Base-by-base conservation (phyloP, 208 protist genomes). In the Trypanosoma melophagium region DNA sequence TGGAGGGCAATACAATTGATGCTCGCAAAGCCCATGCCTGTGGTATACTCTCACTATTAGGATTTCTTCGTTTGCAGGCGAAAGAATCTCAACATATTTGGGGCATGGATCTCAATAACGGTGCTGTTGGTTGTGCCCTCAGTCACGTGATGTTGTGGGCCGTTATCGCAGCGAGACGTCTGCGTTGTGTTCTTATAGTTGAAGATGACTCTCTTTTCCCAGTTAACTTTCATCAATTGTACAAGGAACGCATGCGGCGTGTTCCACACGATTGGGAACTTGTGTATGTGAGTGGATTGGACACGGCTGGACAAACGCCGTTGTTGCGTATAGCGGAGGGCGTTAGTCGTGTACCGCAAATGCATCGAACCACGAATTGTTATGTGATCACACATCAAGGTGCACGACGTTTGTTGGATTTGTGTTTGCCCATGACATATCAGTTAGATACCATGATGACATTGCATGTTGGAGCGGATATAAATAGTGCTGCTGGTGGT, bases 401-500 rank as follows among this genome's bases (percentile, higher is more conserved):
- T 8, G 90, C 90, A 19, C 66, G 79, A 0, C 67, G 49, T 4
- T 74, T 96, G 54, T 80, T 93, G 44, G 60, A 78, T 8, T 41
- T 50, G 0, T 92, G 85, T 69, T 52, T 92, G 2, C 90, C 90
- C 13, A 63, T 96, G 35, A 90, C 82, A 45, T 93, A 88, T 60
- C 90, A 96, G 66, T 40, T 96, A 7, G 90, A 96, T 64, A 96
- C 90, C 5, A 74, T 76, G 60, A 96, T 96, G 90, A 96, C 90
- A 12, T 74, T 87, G 74, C 64, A 77, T n/a, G 75, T 73, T 13
- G 72, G 61, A 4, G 19, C 49, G 8, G 58, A 59, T 17, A 22
- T 16, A 10, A 7, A 40, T 35, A 41, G 10, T 35, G 28, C 5
- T 35, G 28, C 5, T 35, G 28, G 28, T 35, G 5, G 28, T 35